phyloP scores from a whole-genome alignment of 352 stramenopile species.

The Aphanomyces stellatus region DNA sequence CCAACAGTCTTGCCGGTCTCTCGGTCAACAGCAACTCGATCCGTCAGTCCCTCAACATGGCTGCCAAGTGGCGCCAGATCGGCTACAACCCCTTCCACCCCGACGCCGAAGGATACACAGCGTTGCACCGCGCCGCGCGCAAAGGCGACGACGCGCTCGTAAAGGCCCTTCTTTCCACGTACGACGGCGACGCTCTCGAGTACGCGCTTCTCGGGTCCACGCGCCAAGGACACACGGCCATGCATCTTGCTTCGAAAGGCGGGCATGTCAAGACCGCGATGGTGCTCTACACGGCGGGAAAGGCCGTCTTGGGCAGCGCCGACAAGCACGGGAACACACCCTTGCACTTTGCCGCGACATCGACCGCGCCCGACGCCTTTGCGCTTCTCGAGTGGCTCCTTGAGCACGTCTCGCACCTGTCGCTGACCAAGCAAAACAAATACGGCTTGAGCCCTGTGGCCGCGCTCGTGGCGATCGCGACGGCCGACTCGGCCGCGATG shows the following conservation, averaged over 20 bases:
- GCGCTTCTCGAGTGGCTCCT: conserved; percentile 54
- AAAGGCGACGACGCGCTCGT: conserved; percentile 57
- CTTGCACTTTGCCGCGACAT: conserved; percentile 73
- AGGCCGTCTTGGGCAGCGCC: conserved; percentile 39
- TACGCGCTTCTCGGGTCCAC: conserved; percentile 50
- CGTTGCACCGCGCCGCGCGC: conserved; percentile 66
- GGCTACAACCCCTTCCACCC: conserved; percentile 79
- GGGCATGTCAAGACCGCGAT: conserved; percentile 47
- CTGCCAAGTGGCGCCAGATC: conserved; percentile 77
- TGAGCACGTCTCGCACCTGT: conserved; percentile 27
- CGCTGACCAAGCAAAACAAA: conserved; percentile 58
- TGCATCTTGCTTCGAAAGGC: conserved; percentile 78
- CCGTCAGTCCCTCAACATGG: conserved; percentile 66
- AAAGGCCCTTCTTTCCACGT: conserved; percentile 67
- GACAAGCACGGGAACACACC: conserved; percentile 77
- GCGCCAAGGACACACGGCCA: conserved; percentile 68
- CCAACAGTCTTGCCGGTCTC: not conserved
- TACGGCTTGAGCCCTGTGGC: conserved; percentile 68
- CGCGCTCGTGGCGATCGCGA: conserved; percentile 60
- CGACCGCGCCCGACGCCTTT: conserved; percentile 23
- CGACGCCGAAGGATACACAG: conserved; percentile 69
- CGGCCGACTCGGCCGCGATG: conserved; percentile 60
- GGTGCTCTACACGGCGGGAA: conserved; percentile 49
- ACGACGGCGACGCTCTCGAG: conserved; percentile 61
- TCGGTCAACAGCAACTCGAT: conserved; percentile 36